A percentile compares a stretch with the other conserved stretches of the same genome.
Evolutionary conservation across 2,329 filamentous ascomycete genomes (phyloP).

Genomic region (Scedosporium minutisporum): DNA sequence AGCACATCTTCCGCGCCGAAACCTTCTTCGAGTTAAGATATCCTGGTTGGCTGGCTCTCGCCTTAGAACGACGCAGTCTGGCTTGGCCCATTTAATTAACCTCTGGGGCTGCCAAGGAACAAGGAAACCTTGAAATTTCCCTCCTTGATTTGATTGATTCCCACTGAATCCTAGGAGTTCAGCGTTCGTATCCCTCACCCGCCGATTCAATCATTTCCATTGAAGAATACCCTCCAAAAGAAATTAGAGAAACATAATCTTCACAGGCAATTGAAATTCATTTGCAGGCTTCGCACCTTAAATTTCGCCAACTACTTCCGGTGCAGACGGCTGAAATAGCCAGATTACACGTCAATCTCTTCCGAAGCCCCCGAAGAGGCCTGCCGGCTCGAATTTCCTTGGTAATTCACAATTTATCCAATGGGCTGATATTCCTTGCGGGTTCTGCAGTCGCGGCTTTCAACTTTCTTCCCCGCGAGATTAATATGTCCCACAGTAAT

Average conservation of each 20-base stretch:
- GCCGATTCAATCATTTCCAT: too few relatives aligned
- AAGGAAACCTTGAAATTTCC: too few relatives aligned
- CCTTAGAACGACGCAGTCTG: too few relatives aligned
- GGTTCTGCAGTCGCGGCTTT: background rate
- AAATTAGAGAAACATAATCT: background rate
- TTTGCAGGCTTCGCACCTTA: background rate
- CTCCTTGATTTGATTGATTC: too few relatives aligned
- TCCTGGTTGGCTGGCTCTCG: too few relatives aligned
- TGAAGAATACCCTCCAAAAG: too few relatives aligned
- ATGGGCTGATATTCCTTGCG: background rate
- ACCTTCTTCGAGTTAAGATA: too few relatives aligned
- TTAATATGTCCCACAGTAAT: background rate
- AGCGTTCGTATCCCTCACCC: too few relatives aligned
- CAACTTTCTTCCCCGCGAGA: background rate
- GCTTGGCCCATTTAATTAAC: too few relatives aligned
- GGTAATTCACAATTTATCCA: background rate
- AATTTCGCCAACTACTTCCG: background rate
- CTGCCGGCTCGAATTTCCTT: background rate
- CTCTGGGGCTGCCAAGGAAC: too few relatives aligned
- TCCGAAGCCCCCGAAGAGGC: background rate
- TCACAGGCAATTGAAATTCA: background rate
- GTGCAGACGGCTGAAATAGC: background rate
- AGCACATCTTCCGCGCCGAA: too few relatives aligned
- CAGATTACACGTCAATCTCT: background rate
- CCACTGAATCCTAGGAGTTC: too few relatives aligned